A percentile compares a stretch with the other conserved stretches of the same genome.
These are phyloP conservation scores for Heterobasidion parviporum DNA, from an alignment of 1,284 basidiomycete species.

Conservation along the genomic window DNA sequence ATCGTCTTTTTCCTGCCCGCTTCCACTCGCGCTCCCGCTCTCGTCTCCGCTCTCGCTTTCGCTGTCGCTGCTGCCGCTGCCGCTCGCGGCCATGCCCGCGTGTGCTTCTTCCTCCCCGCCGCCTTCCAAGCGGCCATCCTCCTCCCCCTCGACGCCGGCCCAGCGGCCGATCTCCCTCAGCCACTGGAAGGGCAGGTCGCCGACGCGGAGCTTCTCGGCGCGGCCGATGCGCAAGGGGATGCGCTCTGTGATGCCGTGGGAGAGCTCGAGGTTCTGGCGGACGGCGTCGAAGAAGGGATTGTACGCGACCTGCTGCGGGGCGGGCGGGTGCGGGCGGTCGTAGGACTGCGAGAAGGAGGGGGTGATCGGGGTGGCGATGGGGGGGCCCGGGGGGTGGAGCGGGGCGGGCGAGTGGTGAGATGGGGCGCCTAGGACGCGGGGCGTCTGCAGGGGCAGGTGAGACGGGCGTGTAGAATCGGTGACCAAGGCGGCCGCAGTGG, in stretches of 20 bases:
- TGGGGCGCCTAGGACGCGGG: not conserved
- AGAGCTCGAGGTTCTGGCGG: conserved; percentile 89
- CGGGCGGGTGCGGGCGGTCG: conserved; percentile 9
- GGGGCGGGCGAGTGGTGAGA: not conserved
- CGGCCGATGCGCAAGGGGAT: conserved; percentile 70
- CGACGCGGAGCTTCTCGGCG: conserved; percentile 51
- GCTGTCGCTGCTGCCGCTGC: conserved; percentile 13
- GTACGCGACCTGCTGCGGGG: conserved; percentile 28
- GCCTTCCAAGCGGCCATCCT: conserved; percentile 7
- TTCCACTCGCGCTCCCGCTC: conserved; percentile 7
- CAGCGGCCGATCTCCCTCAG: conserved; percentile 64
- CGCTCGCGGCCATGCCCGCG: conserved; percentile 9
- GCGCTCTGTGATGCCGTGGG: conserved; percentile 76
- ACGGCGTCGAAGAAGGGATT: conserved; percentile 96
- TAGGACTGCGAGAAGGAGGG: not conserved
- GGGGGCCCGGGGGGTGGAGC: not conserved
- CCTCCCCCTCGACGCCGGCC: conserved; percentile 19
- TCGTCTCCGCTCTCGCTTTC: conserved; percentile 5
- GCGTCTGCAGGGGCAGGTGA: not conserved
- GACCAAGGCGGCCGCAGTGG: not conserved
- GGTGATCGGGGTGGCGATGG: not conserved
- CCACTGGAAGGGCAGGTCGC: conserved; percentile 79
- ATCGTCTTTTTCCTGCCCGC: conserved; percentile 11
- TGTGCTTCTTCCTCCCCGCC: conserved; percentile 11
- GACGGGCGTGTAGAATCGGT: conserved; percentile 1